Base-by-base conservation (phyloP, 2,329 filamentous ascomycete genomes). In the Nothomitra cinnamomea region DNA sequence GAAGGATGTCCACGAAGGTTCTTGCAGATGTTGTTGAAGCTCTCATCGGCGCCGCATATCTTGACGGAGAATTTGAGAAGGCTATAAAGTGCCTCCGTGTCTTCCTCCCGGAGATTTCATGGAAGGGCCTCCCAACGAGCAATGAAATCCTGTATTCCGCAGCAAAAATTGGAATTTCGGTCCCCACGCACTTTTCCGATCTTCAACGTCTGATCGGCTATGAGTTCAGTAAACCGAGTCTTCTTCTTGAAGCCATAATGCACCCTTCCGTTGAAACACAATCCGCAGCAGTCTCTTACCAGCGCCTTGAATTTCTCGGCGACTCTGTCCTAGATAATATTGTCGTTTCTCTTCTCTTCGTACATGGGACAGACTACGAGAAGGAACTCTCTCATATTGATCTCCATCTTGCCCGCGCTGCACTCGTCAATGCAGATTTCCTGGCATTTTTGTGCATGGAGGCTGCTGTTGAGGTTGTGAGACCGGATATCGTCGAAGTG, bases 21-120 rank as follows among this genome's bases (percentile, higher is more conserved):
- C 74, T 95, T 6, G 90, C 90, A 2, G 90, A 96, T 61, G 82
- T 95, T 0, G 76, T 95, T 0, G 90, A 96, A 63, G 78, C 89
- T 0, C 70, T 95, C 0, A 82, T 95, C 19, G 90, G 87, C 1
- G 85, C 81, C 0, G 77, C 84, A 0, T 88, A 77, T 60, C 56
- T 84, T 1, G 77, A 85, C 52, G 84, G 85, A 1, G 84, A 84
- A 0, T 68, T 85, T 13, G 49, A 69, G 0, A 82, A 78, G 58
- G 83, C 82, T 0, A 66, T 82, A 15, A 60, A 67, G 1, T 88
- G 83, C 63, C 73, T 92, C 12, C 70, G 73, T 2, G 63, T 81
- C 1, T 82, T 95, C 58, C 64, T 94, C 1, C 74, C 76, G 0
- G 75, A 83, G 51, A 63, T 75, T 1, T 55, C 70, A 7, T 84